These are phyloP conservation scores for Xylariaceae sp. DNA, from an alignment of 2,329 filamentous ascomycete species.

Conservation along the genomic window DNA sequence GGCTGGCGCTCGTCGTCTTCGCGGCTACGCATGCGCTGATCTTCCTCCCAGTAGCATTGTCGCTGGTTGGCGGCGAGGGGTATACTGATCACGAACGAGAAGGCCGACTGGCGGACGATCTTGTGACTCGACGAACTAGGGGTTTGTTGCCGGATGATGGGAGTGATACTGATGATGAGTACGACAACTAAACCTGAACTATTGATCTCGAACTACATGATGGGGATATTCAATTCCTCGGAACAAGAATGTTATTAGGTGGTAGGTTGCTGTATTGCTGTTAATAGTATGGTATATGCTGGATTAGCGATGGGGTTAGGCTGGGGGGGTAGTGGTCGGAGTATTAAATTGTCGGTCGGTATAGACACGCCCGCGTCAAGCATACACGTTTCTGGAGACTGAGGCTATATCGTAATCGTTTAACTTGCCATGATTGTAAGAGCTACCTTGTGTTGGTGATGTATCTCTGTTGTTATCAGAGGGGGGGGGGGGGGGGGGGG, in stretches of 20 bases:
- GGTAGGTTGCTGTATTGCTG: not conserved
- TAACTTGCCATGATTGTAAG: not conserved
- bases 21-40: constrained; percentile 84
- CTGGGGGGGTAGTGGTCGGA: constrained; percentile 3
- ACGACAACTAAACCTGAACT: constrained; percentile 35
- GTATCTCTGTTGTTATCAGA: not conserved
- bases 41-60: constrained; percentile 85
- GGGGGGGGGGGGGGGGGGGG: too few species aligned
- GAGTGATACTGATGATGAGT: constrained; percentile 65
- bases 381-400: constrained; percentile 1
- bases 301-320: constrained; percentile 8
- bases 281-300: constrained; percentile 12
- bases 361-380: constrained; percentile 11
- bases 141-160: constrained; percentile 69
- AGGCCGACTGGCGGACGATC: constrained; percentile 82
- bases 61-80: constrained; percentile 76
- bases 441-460: not conserved
- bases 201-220: constrained; percentile 1
- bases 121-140: constrained; percentile 72
- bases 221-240: not conserved
- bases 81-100: constrained; percentile 85
- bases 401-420: not conserved
- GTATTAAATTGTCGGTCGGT: constrained; percentile 4
- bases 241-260: constrained; percentile 4
- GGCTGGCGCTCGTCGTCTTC: constrained; percentile 85